Evolutionary conservation across 2,329 filamentous ascomycete species (phyloP), one percentile per base, ranked within the genome.

Genomic region (Colletotrichum agaves): DNA sequence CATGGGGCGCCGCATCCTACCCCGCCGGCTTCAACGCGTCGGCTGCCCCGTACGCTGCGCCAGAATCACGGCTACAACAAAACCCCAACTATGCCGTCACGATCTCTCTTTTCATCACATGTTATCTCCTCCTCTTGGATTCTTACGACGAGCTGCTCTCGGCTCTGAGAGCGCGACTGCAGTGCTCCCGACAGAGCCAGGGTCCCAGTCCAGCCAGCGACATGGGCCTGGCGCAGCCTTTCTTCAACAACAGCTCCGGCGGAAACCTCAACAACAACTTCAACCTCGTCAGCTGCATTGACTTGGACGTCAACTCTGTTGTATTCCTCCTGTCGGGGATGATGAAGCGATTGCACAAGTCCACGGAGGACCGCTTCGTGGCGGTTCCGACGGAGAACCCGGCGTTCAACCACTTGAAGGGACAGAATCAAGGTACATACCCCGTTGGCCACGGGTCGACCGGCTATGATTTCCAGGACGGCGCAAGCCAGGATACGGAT

Each of bases 261-360:
- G 61, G 61, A 5, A 47, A 35, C 5, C 15, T 68, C 8, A 56
- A 49, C 39, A 56, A 49, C 39, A 60, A 68, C 4, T 46, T 60
- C 19, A 60, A 43, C 41, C 39, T 68, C 12, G 53, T 56, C 17
- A 65, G 61, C 33, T 55, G 61, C 6, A 65, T 56, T 11, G 65
- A 68, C 39, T 27, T 60, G 39, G 65, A 68, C n/a, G 47, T 68
- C 47, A 60, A 49, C 33, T 64, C 65, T 8, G 61, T 68, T 19
- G 65, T 68, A 0, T 68, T 65, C 7, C 47, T 68, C 10, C 17
- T 68, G 23, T 64, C 61, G 4, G 31, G 53, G 12, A 56, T 68
- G 65, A 60, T 68, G 61, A 68, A 68, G 52, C 56, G 55, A 13
- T 41, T 67, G 5, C 53, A 67, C 13, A 67, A 67, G 41, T 67